Conservation (phyloP, 176 grass and related monocot species). For the maize (Zea mays) region DNA sequence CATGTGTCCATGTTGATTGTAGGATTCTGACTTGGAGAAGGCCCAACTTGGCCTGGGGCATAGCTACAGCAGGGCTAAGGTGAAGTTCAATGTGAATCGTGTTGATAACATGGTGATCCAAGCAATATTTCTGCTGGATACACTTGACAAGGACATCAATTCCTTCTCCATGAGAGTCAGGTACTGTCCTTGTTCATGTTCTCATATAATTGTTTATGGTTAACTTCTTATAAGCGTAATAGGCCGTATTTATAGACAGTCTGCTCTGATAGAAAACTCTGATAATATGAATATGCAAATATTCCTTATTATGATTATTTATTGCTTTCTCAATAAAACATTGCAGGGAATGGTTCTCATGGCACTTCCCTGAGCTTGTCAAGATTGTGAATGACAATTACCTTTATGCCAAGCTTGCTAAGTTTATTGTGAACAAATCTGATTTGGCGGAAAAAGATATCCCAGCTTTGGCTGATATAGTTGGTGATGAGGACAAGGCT, state of each 20-base stretch:
- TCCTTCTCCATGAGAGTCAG: slow-evolving; percentile 92
- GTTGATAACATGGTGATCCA: slow-evolving; percentile 97
- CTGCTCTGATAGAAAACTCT: not conserved
- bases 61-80: slow-evolving; percentile 83
- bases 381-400: slow-evolving; percentile 94
- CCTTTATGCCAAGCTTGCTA: slow-evolving; percentile 75
- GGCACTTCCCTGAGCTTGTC: slow-evolving; percentile 82
- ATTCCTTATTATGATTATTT: not conserved
- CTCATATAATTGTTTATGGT: not conserved
- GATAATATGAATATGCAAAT: not conserved
- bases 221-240: not conserved
- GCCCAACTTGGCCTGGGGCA: slow-evolving; percentile 67
- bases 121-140: slow-evolving; percentile 84
- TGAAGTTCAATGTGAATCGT: slow-evolving; percentile 88
- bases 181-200: slow-evolving; percentile 35
- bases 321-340: not conserved
- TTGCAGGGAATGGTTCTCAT: slow-evolving; percentile 82
- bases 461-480: slow-evolving; percentile 59
- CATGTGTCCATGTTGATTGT: not conserved
- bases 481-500: slow-evolving; percentile 86
- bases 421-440: slow-evolving; percentile 68
- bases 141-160: slow-evolving; percentile 86
- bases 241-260: not conserved
- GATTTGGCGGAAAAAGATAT: slow-evolving; percentile 69
- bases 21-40: slow-evolving; percentile 73